phyloP scores from a whole-genome alignment of 1,284 basidiomycete genomes.

The Sporisorium scitamineum region DNA sequence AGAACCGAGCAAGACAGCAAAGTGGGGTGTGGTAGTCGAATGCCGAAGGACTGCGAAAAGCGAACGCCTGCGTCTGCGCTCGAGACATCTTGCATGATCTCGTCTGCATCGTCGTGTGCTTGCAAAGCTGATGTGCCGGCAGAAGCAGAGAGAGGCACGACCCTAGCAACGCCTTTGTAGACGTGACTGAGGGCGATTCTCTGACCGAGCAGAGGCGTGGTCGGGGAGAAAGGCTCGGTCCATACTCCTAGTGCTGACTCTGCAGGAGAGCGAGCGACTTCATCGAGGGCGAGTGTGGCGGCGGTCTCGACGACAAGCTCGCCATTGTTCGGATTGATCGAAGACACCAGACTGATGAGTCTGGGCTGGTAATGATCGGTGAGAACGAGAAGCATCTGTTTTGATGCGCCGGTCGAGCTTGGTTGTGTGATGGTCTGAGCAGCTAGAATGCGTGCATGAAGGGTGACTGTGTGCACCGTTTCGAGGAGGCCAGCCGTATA shows the following conservation, averaged over 20 bases:
- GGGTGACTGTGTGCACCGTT: conserved; percentile 22
- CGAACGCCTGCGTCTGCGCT: not conserved
- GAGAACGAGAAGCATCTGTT: conserved; percentile 45
- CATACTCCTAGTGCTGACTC: conserved; percentile 49
- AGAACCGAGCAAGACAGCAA: conserved; percentile 52
- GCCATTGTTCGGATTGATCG: conserved; percentile 7
- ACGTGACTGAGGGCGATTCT: conserved; percentile 46
- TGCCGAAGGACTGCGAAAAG: conserved; percentile 32
- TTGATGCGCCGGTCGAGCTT: conserved; percentile 4
- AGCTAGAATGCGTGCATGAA: conserved; percentile 45
- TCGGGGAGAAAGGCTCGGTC: conserved; percentile 24
- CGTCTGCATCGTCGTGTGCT: conserved; percentile 16
- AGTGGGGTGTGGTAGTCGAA: conserved; percentile 61
- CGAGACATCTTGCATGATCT: conserved; percentile 27
- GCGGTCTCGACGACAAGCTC: conserved; percentile 20
- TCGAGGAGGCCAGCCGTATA: conserved; percentile 32
- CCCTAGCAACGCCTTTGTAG: conserved; percentile 52
- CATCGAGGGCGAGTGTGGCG: conserved; percentile 49
- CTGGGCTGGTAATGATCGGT: conserved; percentile 58
- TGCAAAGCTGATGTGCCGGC: not conserved
- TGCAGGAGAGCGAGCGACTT: conserved; percentile 52
- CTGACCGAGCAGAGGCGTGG: conserved; percentile 6
- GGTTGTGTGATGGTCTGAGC: conserved; percentile 26
- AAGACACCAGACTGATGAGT: conserved; percentile 37
- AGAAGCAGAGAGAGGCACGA: conserved; percentile 33